Evolutionary conservation across 2,329 filamentous ascomycete species (phyloP), one percentile per base, ranked within the genome.

Genomic region (Pseudocercospora cruenta): DNA sequence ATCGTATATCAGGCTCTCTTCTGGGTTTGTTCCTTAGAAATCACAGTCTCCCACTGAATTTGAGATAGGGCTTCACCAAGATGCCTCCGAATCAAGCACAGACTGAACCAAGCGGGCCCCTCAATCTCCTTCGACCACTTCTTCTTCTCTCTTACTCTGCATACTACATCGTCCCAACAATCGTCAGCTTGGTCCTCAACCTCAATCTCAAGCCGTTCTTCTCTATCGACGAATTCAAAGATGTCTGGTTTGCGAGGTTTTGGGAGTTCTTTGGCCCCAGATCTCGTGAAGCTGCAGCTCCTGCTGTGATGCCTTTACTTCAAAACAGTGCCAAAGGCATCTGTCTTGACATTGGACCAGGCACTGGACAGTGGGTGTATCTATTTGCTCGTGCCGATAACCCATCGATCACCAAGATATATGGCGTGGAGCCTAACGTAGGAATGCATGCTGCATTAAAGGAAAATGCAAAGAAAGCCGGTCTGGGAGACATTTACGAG

Each of bases 341-440:
- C 1, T 84, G 88, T 4, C 75, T 90, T 51, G 89, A 91, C 77
- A 82, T 90, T 62, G 88, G 88, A 2, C 84, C 88, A 1, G 89
- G 86, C 2, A 82, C 78, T 1, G 88, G 88, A 2, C 81, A 87
- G 75, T 90, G 87, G 87, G 82, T 87, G 3, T 80, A 84, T 39
- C 75, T 88, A 19, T 87, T 88, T 65, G 71, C 74, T 0, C 61
- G 68, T 6, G 72, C 72, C 0, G 67, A 72, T 2, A 77, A 77
- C 26, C 64, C 68, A 10, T 62, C 70, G 19, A 76, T 80, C 55
- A 78, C 72, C 2, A 80, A 76, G 67, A 79, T 91, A 51, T 89
- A 87, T 71, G 89, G 88, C 62, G 83, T 91, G 4, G 89, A 91
- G 78, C 89, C 89, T 2, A 90, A 90, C 73, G 62, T 74, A 0